These are phyloP conservation scores for Syzygium oleosum DNA, from an alignment of 345 rosid genomes.

Conservation along the genomic window DNA sequence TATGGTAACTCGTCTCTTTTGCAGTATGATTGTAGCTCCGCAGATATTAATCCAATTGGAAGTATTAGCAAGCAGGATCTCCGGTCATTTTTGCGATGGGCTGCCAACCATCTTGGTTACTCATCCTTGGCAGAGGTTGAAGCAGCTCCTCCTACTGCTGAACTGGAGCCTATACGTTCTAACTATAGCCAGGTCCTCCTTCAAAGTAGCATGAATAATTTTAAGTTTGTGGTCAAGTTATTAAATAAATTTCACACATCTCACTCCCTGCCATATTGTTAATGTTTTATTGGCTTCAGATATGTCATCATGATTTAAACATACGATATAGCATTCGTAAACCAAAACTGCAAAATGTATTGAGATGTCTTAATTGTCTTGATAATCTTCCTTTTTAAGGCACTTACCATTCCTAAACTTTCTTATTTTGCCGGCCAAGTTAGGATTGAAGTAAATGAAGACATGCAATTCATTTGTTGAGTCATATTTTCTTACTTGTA, in stretches of 20 bases:
- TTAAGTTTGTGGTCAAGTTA: background rate
- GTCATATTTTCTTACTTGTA: background rate
- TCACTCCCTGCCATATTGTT: background rate
- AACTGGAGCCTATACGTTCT: slow-evolving; percentile 90
- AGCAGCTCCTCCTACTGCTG: slow-evolving; percentile 99
- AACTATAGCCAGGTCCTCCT: slow-evolving; percentile 68
- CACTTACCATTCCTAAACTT: background rate
- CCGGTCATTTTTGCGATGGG: slow-evolving; percentile 78
- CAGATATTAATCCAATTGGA: slow-evolving; percentile 96
- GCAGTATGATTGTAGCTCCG: slow-evolving; percentile 97
- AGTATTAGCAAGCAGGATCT: slow-evolving; percentile 89
- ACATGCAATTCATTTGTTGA: background rate
- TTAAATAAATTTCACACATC: background rate
- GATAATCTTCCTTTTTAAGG: background rate
- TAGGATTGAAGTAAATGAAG: background rate
- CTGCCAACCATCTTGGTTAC: slow-evolving; percentile 79
- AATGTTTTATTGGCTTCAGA: background rate
- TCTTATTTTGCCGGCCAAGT: background rate
- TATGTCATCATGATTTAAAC: background rate
- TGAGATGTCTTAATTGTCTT: background rate
- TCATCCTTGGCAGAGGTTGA: slow-evolving; percentile 80
- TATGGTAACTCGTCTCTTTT: background rate
- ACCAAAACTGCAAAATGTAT: background rate
- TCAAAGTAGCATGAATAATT: background rate
- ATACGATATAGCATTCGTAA: background rate